Base-by-base conservation (phyloP, 2,329 filamentous ascomycete species). In the Paecilomyces sp. region DNA sequence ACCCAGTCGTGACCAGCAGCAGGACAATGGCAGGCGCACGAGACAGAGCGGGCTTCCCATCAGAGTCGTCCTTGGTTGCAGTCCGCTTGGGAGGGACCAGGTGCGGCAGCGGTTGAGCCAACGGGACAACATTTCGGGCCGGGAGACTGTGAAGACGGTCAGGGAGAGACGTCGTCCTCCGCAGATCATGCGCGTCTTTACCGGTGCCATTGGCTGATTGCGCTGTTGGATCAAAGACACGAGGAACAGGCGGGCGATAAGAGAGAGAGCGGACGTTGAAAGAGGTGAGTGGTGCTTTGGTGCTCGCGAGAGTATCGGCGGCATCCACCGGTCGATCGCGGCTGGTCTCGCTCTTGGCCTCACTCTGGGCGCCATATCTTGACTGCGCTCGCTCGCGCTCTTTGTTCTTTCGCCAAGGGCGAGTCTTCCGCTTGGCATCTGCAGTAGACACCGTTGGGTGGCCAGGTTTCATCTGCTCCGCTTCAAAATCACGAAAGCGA, bases 101-200 rank as follows among this genome's bases (percentile, higher is more conserved):
- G 62, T 62, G 66, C 54, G 63, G 66, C 28, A 63, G 66, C 51
- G 58, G 71, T 62, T 61, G 69, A 59, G 58, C 62, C 62, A 60
- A 66, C 1, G 63, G 59, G 22, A 58, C 59, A 34, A 58, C 30
- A 47, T 55, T 51, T 57, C 58, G 51, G 60, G 61, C 58, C n/a
- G 52, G 57, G 4, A 68, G 66, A 15, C 66, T 69, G 60, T 83
- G 85, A 8, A 91, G 80, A 18, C 87, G 83, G 66, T 88, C 88
- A 0, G 89, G 89, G 2, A 92, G 80, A 0, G 89, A 92, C 70
- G 85, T 90, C 22, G 89, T 90, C 58, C 89, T 83, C 59, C 88
- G 86, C 57, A 91, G 85, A n/a, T 84, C 84, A 64, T 52, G 85
- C 78, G 11, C 80, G 77, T 2, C 83, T 79, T 8, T 74, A 63